Evolutionary conservation across 495 filamentous ascomycete species (phyloP).

Genomic region (Massariosphaeria phaeospora): DNA sequence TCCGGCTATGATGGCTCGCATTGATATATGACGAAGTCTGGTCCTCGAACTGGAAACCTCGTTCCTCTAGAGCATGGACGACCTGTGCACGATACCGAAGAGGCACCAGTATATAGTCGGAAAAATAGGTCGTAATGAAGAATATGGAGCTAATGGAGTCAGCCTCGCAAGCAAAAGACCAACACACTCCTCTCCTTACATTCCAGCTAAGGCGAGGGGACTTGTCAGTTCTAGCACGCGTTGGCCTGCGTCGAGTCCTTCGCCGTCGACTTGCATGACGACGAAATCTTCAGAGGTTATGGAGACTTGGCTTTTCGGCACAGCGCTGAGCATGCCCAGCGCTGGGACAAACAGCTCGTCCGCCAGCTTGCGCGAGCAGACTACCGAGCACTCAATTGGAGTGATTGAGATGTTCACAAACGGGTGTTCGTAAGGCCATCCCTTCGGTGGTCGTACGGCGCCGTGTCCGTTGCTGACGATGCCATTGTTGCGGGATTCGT

Average conservation of each 20-base stretch:
- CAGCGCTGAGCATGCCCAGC: slow-evolving; percentile 44
- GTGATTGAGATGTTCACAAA: slow-evolving; percentile 94
- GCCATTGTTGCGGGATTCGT: slow-evolving; percentile 41
- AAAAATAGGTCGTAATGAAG: slow-evolving; percentile 97
- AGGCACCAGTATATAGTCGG: slow-evolving; percentile 93
- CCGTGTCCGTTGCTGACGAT: slow-evolving; percentile 36
- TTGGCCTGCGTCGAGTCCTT: slow-evolving; percentile 89
- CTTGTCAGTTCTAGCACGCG: slow-evolving; percentile 87
- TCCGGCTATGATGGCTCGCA: slow-evolving; percentile 47
- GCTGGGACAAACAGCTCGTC: slow-evolving; percentile 68
- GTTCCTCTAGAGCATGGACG: slow-evolving; percentile 66
- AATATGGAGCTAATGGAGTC: slow-evolving; percentile 67
- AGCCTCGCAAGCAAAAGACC: neutral
- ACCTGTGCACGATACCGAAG: slow-evolving; percentile 65
- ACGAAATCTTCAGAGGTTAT: slow-evolving; percentile 81
- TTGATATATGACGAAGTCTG: slow-evolving; percentile 65
- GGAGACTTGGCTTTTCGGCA: slow-evolving; percentile 51
- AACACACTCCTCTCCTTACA: slow-evolving; percentile 50
- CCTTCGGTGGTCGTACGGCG: slow-evolving; percentile 20
- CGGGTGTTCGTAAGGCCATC: slow-evolving; percentile 54
- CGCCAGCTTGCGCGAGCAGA: slow-evolving; percentile 71
- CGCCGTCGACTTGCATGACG: slow-evolving; percentile 79
- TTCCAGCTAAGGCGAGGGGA: slow-evolving; percentile 83
- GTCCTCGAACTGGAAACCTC: slow-evolving; percentile 80
- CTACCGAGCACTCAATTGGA: slow-evolving; percentile 86